These are phyloP conservation scores for Populus alba DNA, from an alignment of 345 rosid genomes.

Conservation along the genomic window DNA sequence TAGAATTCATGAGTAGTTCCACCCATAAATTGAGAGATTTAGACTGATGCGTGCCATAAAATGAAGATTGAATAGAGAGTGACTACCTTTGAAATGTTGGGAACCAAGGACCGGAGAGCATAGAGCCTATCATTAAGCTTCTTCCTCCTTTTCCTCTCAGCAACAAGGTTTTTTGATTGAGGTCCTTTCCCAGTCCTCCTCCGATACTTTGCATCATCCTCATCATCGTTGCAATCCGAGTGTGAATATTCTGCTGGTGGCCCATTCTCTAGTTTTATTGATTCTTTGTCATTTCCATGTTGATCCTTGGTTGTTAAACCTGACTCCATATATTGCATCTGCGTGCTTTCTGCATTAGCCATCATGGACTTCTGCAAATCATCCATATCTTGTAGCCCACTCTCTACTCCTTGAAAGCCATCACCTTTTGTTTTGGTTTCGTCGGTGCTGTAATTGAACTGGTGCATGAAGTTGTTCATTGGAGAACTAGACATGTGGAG, in stretches of 20 bases:
- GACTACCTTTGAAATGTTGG: slow-evolving; percentile 69
- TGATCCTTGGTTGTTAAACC: slow-evolving; percentile 25
- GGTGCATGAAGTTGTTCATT: slow-evolving; percentile 44
- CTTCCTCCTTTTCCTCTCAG: slow-evolving; percentile 90
- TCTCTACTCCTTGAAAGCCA: slow-evolving; percentile 35
- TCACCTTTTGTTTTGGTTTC: slow-evolving; percentile 32
- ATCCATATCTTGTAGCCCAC: slow-evolving; percentile 39
- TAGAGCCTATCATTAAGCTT: slow-evolving; percentile 89
- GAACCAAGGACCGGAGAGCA: slow-evolving; percentile 75
- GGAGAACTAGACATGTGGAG: slow-evolving; percentile 36
- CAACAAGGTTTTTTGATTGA: slow-evolving; percentile 73
- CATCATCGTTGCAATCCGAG: slow-evolving; percentile 82
- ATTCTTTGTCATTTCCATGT: slow-evolving; percentile 42
- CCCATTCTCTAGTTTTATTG: slow-evolving; percentile 45
- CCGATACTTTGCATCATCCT: slow-evolving; percentile 46
- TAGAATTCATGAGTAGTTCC: too few species aligned
- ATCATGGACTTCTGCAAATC: slow-evolving; percentile 18
- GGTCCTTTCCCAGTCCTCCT: slow-evolving; percentile 52
- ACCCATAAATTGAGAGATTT: neutral
- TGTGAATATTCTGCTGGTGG: slow-evolving; percentile 44
- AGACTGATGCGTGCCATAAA: too few species aligned
- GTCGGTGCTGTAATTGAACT: slow-evolving; percentile 31
- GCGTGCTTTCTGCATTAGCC: slow-evolving; percentile 9
- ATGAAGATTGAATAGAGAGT: too few species aligned
- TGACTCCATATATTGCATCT: slow-evolving; percentile 37